Evolutionary conservation across 805 yeast genomes (phyloP).

Genomic region (Candida insectalens): DNA sequence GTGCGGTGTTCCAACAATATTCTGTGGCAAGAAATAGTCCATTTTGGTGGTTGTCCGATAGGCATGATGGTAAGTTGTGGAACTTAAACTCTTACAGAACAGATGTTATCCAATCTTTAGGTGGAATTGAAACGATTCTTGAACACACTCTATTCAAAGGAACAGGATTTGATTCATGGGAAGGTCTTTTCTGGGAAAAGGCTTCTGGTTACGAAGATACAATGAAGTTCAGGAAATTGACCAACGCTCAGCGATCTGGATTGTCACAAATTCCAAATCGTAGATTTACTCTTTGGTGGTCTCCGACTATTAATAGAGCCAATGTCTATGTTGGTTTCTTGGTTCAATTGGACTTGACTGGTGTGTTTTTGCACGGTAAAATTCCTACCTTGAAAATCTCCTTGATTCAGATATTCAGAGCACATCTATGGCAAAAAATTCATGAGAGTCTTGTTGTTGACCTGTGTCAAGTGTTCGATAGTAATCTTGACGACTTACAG

Average conservation of each 20-base stretch:
- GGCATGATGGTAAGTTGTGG: constrained; percentile 96
- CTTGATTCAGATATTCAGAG: constrained; percentile 89
- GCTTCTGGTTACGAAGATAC: constrained; percentile 97
- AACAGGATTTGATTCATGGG: constrained; percentile 98
- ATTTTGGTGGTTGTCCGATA: constrained; percentile 92
- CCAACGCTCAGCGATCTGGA: constrained; percentile 97
- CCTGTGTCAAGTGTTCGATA: constrained; percentile 83
- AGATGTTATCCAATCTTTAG: constrained; percentile 93
- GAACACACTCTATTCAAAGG: constrained; percentile 95
- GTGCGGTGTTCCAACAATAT: constrained; percentile 69
- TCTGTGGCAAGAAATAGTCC: constrained; percentile 70
- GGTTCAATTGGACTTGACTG: constrained; percentile 93
- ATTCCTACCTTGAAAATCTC: constrained; percentile 96
- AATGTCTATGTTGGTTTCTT: constrained; percentile 96
- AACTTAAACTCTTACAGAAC: constrained; percentile 85
- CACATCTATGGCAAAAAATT: constrained; percentile 98
- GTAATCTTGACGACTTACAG: constrained; percentile 72
- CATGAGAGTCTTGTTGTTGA: constrained; percentile 94
- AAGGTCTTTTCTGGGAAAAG: constrained; percentile 97
- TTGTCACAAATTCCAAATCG: constrained; percentile 96
- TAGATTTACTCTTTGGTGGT: constrained; percentile 98
- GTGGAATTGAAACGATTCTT: constrained; percentile 92
- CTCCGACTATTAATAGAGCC: constrained; percentile 96
- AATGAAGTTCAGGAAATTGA: constrained; percentile 84
- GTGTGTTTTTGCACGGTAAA: constrained; percentile 94